Base-by-base conservation (phyloP, 345 rosid species). In the Capsella bursapastoris region DNA sequence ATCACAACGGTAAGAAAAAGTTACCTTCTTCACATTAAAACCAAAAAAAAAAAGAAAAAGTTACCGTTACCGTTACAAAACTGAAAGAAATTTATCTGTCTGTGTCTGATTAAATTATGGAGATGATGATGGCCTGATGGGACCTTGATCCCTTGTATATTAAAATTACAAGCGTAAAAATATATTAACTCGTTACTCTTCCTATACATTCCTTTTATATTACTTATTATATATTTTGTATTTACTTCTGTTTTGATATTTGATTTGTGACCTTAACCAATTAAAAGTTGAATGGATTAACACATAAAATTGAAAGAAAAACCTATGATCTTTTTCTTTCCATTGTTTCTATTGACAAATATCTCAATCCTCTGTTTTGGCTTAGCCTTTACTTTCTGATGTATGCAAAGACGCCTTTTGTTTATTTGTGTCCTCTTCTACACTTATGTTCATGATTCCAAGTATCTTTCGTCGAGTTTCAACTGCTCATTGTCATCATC, bases 331-430 rank as follows among this genome's bases (percentile, higher is more conserved):
- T 35, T 13, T 22, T 37, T 45, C 79, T 72, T 64, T 64, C 71
- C 52, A 7, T 66, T 63, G 71, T 66, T 67, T 76, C 64, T 15
- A 53, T 73, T 71, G 68, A 52, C 60, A 52, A 63, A 70, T 56
- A 75, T 78, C 69, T 53, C 73, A 44, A 72, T 51, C 40, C 71
- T 66, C 25, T 16, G 0, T 25, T 61, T 82, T 57, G 52, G 75
- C 40, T 70, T 74, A 61, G 16, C 44, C 47, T 59, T 59, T 38
- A 15, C 64, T 74, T 51, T 79, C 60, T 44, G 22, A 74, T 63
- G 65, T 66, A 50, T 31, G 60, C 5, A 16, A 27, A 49, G 45
- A 41, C 47, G 32, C 41, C 9, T n/a, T 51, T 50, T 52, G 35
- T 44, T 58, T 48, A 14, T 11, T 32, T 62, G 27, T 48, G 37